Base-by-base conservation (phyloP, 2,329 filamentous ascomycete species). In the Sodiomyces alkalinus region DNA sequence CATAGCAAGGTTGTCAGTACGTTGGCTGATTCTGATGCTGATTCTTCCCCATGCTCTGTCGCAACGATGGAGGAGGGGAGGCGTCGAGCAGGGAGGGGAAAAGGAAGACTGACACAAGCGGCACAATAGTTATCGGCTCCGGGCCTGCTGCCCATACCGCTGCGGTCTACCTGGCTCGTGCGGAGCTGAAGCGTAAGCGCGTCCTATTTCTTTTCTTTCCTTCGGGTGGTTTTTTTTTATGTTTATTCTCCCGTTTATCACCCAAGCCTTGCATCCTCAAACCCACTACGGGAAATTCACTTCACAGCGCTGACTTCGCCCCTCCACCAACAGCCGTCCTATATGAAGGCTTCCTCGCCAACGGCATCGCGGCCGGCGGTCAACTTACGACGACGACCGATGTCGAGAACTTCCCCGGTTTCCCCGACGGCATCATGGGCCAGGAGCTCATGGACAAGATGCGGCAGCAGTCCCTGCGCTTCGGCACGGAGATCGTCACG, bases 321-420 rank as follows among this genome's bases (percentile, higher is more conserved):
- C 5, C 12, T 3, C 5, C 1, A 5, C 5, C 1, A 5, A 15
- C 37, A 73, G 73, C 90, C 38, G 80, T 94, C 38, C 68, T 98
- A 42, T 98, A 96, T 53, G 90, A 98, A 62, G 90, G 90, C 43
- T 93, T 98, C 69, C 75, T 98, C 53, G 90, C 90, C 45, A 90
- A 94, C 49, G 90, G 87, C 47, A 92, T 92, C 45, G 90, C 90
- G 6, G 83, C 90, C 24, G 90, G 90, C 42, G 90, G 90, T 33
- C 90, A 98, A 66, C 68, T 98, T 42, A 98, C 92, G 31, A 98
- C 92, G 16, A 98, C 90, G 31, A 96, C 92, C 46, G 92, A 98
- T 42, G 75, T 98, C 34, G 90, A 98, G 65, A 98, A 98, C 69
- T 98, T 79, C 58, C 90, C 90, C 16, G 90, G 90, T 26, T 98